These are phyloP conservation scores for Tilletia walkeri DNA, from an alignment of 1,284 basidiomycete genomes.

Conservation along the genomic window DNA sequence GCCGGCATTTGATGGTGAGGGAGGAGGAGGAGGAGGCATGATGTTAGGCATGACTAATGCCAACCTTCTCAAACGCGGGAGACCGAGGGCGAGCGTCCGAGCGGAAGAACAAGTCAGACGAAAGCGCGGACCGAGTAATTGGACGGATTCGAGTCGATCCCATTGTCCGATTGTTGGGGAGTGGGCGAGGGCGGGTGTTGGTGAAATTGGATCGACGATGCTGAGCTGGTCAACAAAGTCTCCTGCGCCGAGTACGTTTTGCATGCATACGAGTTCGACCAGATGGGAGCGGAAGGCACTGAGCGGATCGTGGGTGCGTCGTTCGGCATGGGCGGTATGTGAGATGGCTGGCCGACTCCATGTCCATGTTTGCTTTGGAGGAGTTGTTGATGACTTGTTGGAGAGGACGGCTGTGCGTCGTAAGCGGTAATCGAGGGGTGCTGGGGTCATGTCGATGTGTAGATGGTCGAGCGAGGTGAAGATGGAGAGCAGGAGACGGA, in stretches of 20 bases:
- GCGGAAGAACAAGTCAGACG: slow-evolving; percentile 10
- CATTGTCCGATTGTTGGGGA: background rate
- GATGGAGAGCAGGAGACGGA: background rate
- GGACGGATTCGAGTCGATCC: slow-evolving; percentile 4
- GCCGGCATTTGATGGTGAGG: too few species aligned
- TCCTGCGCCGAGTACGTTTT: slow-evolving; percentile 7
- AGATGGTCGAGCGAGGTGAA: background rate
- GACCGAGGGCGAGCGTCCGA: background rate
- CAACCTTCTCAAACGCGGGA: background rate
- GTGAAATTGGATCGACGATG: background rate
- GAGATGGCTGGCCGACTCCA: slow-evolving; percentile 6
- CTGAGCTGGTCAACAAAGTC: slow-evolving; percentile 10
- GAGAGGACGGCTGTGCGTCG: background rate
- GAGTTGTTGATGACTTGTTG: background rate
- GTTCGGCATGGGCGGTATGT: background rate
- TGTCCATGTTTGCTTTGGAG: slow-evolving; percentile 1
- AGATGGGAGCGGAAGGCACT: background rate
- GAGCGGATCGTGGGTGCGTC: background rate
- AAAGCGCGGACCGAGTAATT: slow-evolving; percentile 14
- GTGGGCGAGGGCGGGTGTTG: too few species aligned
- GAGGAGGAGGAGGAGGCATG: slow-evolving; percentile 2
- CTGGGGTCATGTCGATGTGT: background rate
- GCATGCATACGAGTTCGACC: slow-evolving; percentile 4
- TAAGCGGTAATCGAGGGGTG: slow-evolving; percentile 14
- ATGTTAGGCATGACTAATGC: slow-evolving; percentile 12